phyloP scores from a whole-genome alignment of 371 early-diverging fungal genomes.

The Lichtheimia hyalospora region DNA sequence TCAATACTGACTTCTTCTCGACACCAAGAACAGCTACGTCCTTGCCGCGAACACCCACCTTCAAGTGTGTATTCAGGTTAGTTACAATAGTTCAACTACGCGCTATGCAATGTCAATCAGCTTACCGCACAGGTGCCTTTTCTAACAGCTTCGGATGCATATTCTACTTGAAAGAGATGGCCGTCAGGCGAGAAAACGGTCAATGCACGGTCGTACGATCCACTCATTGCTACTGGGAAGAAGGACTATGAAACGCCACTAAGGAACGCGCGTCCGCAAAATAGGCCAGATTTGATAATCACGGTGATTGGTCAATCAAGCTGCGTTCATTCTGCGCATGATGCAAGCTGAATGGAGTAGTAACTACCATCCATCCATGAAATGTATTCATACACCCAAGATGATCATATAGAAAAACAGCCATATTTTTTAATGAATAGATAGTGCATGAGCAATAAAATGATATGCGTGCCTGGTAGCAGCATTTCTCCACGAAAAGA shows the following conservation, averaged over 20 bases:
- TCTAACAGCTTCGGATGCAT: constrained; percentile 98
- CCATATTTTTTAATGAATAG: too few species aligned
- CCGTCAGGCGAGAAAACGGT: constrained; percentile 99
- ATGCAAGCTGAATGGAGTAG: too few species aligned
- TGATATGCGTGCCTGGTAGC: too few species aligned
- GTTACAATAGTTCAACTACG: not conserved
- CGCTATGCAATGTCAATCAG: not conserved
- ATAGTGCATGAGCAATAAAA: too few species aligned
- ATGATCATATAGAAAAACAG: too few species aligned
- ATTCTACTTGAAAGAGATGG: constrained; percentile 99
- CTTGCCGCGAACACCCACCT: constrained; percentile 97
- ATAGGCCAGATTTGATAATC: too few species aligned
- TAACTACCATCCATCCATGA: too few species aligned
- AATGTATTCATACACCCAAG: too few species aligned
- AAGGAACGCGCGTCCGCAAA: constrained; percentile 1
- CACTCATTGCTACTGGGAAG: constrained; percentile 34
- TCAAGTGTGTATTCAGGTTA: constrained; percentile 5
- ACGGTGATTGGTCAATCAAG: too few species aligned
- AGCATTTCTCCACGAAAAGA: too few species aligned
- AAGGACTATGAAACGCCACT: not conserved
- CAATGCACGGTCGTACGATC: constrained; percentile 87
- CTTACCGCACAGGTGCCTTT: constrained; percentile 97
- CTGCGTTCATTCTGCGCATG: too few species aligned
- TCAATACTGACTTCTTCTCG: constrained; percentile 95
- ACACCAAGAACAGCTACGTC: constrained; percentile 94